Conservation (phyloP, 2,329 filamentous ascomycete species). For the Diaporthe citri region DNA sequence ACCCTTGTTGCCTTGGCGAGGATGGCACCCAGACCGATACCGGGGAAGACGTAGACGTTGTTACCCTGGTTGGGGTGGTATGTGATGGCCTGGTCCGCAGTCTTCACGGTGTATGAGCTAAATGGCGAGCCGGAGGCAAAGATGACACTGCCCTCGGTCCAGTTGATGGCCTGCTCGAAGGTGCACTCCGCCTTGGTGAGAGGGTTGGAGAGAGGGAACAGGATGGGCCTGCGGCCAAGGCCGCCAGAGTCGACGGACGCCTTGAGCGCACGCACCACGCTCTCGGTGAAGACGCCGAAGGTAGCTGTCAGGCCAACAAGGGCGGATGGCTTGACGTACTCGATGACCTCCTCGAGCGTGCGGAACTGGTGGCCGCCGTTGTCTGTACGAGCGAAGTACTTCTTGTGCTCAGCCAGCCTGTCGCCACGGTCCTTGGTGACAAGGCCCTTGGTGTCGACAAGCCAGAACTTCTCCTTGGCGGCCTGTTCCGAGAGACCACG, state of each 20-base stretch:
- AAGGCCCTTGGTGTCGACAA: slow-evolving; percentile 96
- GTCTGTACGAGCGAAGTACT: slow-evolving; percentile 75
- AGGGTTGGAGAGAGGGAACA: slow-evolving; percentile 97
- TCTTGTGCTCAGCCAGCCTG: slow-evolving; percentile 90
- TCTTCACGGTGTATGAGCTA: slow-evolving; percentile 76
- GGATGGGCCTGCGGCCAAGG: slow-evolving; percentile 83
- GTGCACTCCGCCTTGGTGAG: slow-evolving; percentile 97
- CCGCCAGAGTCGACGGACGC: slow-evolving; percentile 72
- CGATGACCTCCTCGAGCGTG: slow-evolving; percentile 89
- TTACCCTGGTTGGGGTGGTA: slow-evolving; percentile 88
- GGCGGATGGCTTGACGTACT: slow-evolving; percentile 94
- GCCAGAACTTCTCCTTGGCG: slow-evolving; percentile 93
- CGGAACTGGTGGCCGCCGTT: slow-evolving; percentile 79
- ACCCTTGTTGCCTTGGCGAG: slow-evolving; percentile 87
- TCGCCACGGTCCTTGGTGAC: slow-evolving; percentile 95
- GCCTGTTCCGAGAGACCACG: slow-evolving; percentile 90
- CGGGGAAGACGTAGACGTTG: slow-evolving; percentile 95
- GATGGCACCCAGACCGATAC: slow-evolving; percentile 93
- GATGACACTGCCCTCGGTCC: slow-evolving; percentile 91
- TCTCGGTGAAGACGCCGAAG: slow-evolving; percentile 92
- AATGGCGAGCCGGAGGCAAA: slow-evolving; percentile 98
- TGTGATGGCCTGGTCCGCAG: slow-evolving; percentile 69
- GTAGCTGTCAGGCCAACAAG: slow-evolving; percentile 95
- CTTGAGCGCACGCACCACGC: slow-evolving; percentile 80
- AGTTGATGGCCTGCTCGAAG: slow-evolving; percentile 90